Evolutionary conservation across 2,329 filamentous ascomycete species (phyloP), one percentile per base, ranked within the genome.

Genomic region (Penicillium rolfsii): DNA sequence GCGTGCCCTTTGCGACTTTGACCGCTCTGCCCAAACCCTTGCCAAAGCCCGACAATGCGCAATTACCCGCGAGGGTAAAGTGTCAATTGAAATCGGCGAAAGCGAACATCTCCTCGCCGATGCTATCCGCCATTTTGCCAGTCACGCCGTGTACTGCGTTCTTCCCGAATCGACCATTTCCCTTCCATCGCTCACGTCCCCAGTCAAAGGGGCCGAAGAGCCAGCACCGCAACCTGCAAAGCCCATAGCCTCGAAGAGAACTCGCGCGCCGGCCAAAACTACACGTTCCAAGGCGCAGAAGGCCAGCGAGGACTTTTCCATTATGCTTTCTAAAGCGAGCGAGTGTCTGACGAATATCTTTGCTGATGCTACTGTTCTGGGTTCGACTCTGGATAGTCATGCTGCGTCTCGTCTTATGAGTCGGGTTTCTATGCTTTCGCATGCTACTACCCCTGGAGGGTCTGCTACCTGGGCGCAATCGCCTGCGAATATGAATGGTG

Each of bases 121-220:
- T 55, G 76, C 76, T n/a, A 74, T 80, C 52, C 71, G 73, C 16
- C 68, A 76, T 50, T 91, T 97, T 81, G 84, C 88, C 12, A 84
- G 85, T 4, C 91, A 97, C 75, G 89, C 93, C 2, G 89, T 95
- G 3, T 96, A 94, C 74, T 96, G 91, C 19, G 90, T 94, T 9
- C 84, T 98, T 16, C 91, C 94, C 49, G 95, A 99, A 70, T 97
- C 95, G 0, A 97, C 93, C 0, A 88, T 97, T 28, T 96, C 93
- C 0, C 89, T 94, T 61, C 92, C 93, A 1, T 88, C 91, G 0
- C 81, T 94, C 71, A 74, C 64, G 73, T 76, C 62, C 60, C 67
- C 71, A 4, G 63, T 54, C 41, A 73, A 70, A 53, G 59, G 71
- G 16, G 60, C 67, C 30, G 69, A 77, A 28, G 83, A 83, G 36